Conservation (phyloP, 2,329 filamentous ascomycete genomes). For the Ascosphaera acerosa region DNA sequence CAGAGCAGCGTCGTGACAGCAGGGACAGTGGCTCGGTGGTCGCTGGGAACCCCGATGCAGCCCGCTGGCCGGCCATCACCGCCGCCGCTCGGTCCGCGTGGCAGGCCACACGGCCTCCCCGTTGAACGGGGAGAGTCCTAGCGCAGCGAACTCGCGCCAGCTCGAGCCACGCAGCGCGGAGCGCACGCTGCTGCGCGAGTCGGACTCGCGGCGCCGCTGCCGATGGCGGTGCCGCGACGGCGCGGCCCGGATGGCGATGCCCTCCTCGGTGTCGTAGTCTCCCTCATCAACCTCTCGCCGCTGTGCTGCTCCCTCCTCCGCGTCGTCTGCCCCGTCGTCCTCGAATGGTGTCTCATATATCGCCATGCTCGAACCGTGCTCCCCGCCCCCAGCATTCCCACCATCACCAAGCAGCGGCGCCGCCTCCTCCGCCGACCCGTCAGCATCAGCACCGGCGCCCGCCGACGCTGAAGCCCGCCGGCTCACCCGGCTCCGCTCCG, state of each 20-base stretch:
- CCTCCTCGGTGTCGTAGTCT: conserved; percentile 20
- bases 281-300: conserved; percentile 11
- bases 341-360: no score
- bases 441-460: neutral
- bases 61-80: no score
- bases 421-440: neutral
- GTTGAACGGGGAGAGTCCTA: conserved; percentile 21
- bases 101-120: conserved; percentile 23
- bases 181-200: no score
- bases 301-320: no score
- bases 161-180: conserved; percentile 6
- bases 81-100: conserved; percentile 7
- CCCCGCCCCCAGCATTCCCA: no score
- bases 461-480: neutral
- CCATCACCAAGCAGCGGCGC: neutral
- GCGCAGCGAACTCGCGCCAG: conserved; percentile 20
- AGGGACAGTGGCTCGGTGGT: no score
- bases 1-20: no score
- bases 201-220: conserved; percentile 11
- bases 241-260: conserved; percentile 11
- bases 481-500: conserved; percentile 15
- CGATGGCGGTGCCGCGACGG: conserved; percentile 6
- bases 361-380: conserved; percentile 3
- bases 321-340: no score
- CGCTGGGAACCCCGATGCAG: no score